Conservation (phyloP, 345 rosid species). For the Camelina neglecta region DNA sequence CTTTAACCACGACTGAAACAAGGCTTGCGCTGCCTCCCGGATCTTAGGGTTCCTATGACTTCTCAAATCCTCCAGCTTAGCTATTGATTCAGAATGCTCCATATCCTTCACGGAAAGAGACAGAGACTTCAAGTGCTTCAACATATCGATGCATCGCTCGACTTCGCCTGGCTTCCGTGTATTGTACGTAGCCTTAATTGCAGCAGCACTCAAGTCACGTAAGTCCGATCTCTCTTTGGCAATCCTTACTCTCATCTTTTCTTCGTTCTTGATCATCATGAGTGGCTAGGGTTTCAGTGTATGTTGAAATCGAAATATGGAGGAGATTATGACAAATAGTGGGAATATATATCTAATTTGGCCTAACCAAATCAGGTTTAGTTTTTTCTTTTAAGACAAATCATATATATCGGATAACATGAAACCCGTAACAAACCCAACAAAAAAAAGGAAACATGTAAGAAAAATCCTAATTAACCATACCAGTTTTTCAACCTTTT, state of each 20-base stretch:
- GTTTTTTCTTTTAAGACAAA: too few species aligned
- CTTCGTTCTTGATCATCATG: neutral
- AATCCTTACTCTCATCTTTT: conserved; percentile 12
- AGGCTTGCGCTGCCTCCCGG: conserved; percentile 13
- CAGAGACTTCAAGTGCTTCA: neutral
- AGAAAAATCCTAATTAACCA: too few species aligned
- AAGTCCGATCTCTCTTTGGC: neutral
- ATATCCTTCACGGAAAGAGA: conserved; percentile 20
- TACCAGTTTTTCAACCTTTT: too few species aligned
- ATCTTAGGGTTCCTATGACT: conserved; percentile 23
- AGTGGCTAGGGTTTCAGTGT: neutral
- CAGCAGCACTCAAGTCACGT: neutral
- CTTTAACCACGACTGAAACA: conserved; percentile 30
- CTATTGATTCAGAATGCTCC: neutral
- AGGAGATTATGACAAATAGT: neutral
- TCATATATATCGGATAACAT: neutral
- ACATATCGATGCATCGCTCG: conserved; percentile 8
- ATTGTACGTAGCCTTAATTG: neutral
- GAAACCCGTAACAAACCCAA: too few species aligned
- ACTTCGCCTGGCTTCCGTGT: neutral
- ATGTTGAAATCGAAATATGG: neutral
- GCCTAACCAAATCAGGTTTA: neutral
- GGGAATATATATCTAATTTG: neutral
- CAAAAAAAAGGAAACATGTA: too few species aligned
- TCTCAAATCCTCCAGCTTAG: conserved; percentile 21